Percentiles rank a stretch among this genome's conserved stretches.
Conservation (phyloP, 2,329 filamentous ascomycete species). For the Penicillium paneum region DNA sequence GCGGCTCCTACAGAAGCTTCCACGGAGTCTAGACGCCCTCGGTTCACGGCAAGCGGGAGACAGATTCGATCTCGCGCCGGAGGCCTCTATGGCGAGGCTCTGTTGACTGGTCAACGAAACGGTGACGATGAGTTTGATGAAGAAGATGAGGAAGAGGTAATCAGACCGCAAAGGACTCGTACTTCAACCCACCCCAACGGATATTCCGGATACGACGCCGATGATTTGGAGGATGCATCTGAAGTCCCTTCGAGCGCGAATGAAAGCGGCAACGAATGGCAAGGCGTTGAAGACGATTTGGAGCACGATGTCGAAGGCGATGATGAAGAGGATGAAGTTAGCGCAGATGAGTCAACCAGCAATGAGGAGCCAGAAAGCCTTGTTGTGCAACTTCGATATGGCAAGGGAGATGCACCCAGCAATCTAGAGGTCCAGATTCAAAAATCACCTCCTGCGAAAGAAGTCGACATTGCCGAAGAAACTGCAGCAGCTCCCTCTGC, state of each 20-base stretch:
- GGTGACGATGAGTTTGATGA: constrained; percentile 37
- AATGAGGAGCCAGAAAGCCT: constrained; percentile 58
- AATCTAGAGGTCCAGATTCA: constrained; percentile 17
- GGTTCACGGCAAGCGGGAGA: constrained; percentile 78
- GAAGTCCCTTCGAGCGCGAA: constrained; percentile 56
- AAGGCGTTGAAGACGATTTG: constrained; percentile 72
- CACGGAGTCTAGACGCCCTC: constrained; percentile 62
- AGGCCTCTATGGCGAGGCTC: constrained; percentile 53
- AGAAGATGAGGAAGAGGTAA: constrained; percentile 45
- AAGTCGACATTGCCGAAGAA: constrained; percentile 9
- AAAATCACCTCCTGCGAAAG: constrained; percentile 19
- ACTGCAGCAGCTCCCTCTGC: constrained; percentile 1
- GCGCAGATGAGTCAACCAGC: constrained; percentile 46
- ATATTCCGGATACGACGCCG: constrained; percentile 56
- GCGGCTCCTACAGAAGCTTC: constrained; percentile 68
- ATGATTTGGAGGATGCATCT: constrained; percentile 65
- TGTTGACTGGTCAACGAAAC: constrained; percentile 54
- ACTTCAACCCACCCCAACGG: constrained; percentile 32
- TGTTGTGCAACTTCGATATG: constrained; percentile 66
- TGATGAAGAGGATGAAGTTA: constrained; percentile 41
- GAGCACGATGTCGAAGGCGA: constrained; percentile 63
- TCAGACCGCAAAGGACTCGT: constrained; percentile 40
- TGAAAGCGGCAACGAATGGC: constrained; percentile 63
- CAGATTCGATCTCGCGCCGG: constrained; percentile 63
- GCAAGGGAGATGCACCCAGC: constrained; percentile 28